Evolutionary conservation across 2,329 filamentous ascomycete species (phyloP), one percentile per base, ranked within the genome.

Genomic region (Chrysoporthe cubensis): DNA sequence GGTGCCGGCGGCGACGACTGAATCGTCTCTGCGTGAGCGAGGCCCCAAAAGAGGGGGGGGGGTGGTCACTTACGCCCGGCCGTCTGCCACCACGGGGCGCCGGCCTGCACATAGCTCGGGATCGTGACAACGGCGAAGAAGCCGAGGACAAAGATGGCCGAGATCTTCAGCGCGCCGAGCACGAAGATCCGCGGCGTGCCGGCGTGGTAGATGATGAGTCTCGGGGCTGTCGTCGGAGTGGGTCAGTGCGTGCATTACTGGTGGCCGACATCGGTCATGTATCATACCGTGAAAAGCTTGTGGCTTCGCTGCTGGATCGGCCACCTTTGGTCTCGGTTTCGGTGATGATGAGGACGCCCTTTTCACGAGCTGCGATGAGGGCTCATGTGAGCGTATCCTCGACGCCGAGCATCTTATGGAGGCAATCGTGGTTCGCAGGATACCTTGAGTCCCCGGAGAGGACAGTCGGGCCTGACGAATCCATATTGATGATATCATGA

Each of bases 131-230:
- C 78, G 71, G 83, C 84, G 73, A 92, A 92, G 72, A 91, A 87
- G 32, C 84, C 84, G 66, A 90, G 90, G 50, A 91, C 78, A 69
- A 93, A 87, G 52, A 96, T 83, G 3, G 90, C 90, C 0, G 88
- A 88, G 66, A 95, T 80, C 74, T 93, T 93, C 70, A 92, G 77
- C 74, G 88, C 86, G 61, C 90, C 91, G 58, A 95, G 79, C 71
- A 91, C 90, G 7, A 88, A 87, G 42, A 87, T 90, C 67, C 87
- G 85, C 9, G 84, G 84, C 0, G 87, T 90, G 64, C 92, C 91
- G 64, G 89, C 89, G 79, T 94, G 91, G 78, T 92, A 96, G 70
- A 96, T 86, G 72, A 93, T 84, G 40, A 94, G 75, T 7, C 66
- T 63, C 13, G 52, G 40, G 7, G 16, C 81, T 54, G 32, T 18